A percentile compares a stretch with the other conserved stretches of the same genome.
phyloP scores from a whole-genome alignment of 495 filamentous ascomycete genomes.

The Lepraria neglecta region DNA sequence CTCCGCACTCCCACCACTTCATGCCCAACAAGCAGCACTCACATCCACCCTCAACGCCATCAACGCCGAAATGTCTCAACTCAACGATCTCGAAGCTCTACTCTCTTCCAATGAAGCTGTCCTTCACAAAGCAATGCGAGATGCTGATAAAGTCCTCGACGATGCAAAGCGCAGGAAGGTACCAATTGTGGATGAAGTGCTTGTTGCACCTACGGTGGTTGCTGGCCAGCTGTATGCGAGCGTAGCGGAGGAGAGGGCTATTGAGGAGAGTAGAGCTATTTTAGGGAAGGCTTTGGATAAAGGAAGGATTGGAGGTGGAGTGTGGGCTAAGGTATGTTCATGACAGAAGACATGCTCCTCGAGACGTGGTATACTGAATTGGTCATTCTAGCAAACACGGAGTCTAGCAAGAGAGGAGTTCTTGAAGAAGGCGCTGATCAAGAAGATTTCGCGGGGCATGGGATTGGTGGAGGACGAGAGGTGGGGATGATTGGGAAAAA shows the following conservation, averaged over 20 bases:
- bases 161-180: conserved; percentile 48
- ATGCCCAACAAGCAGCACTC: conserved; percentile 74
- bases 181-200: conserved; percentile 74
- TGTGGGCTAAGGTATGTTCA: conserved; percentile 63
- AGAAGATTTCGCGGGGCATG: conserved; percentile 85
- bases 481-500: conserved; percentile 21
- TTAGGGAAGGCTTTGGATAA: conserved; percentile 75
- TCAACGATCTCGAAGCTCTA: conserved; percentile 60
- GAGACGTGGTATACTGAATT: conserved; percentile 4
- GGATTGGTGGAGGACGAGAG: conserved; percentile 45
- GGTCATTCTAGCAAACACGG: conserved; percentile 55
- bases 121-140: conserved; percentile 65
- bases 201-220: conserved; percentile 91
- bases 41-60: conserved; percentile 57
- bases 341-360: not conserved
- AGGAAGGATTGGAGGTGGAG: conserved; percentile 70
- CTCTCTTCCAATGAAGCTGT: conserved; percentile 71
- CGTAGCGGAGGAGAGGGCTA: conserved; percentile 75
- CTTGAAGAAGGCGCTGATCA: conserved; percentile 78
- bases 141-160: conserved; percentile 73
- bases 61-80: conserved; percentile 61
- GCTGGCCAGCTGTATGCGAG: conserved; percentile 85
- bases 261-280: conserved; percentile 79
- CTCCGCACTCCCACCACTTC: conserved; percentile 64
- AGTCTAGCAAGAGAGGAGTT: conserved; percentile 83